Evolutionary conservation across 2,329 filamentous ascomycete species (phyloP).

Genomic region (Thielaviopsis ethacetica): DNA sequence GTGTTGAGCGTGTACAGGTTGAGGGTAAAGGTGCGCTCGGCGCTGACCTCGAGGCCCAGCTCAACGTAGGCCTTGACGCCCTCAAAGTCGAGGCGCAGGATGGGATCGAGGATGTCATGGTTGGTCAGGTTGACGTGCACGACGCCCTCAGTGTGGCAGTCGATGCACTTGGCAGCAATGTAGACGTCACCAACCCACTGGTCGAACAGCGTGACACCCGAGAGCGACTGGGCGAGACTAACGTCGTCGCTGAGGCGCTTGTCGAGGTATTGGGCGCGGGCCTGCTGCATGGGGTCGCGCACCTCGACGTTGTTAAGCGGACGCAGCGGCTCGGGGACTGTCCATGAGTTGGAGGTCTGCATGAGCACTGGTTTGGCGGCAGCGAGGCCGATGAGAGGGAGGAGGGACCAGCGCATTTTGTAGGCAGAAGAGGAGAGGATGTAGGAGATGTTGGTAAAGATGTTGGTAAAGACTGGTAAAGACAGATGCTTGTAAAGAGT

Average conservation of each 20-base stretch:
- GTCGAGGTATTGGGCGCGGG: slow-evolving; percentile 12
- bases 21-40: slow-evolving; percentile 31
- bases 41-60: slow-evolving; percentile 28
- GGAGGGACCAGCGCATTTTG: neutral
- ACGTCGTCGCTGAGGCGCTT: slow-evolving; percentile 14
- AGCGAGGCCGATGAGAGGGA: neutral
- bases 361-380: slow-evolving; percentile 2
- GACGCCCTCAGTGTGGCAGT: slow-evolving; percentile 34
- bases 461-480: neutral
- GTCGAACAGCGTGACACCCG: neutral
- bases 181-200: slow-evolving; percentile 7
- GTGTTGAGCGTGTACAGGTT: slow-evolving; percentile 31
- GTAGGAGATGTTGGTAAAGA: neutral
- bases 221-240: slow-evolving; percentile 1
- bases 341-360: slow-evolving; percentile 2
- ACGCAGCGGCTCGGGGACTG: slow-evolving; percentile 3
- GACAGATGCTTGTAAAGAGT: neutral
- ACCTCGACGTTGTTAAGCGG: slow-evolving; percentile 10
- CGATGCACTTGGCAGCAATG: slow-evolving; percentile 25
- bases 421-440: neutral
- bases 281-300: slow-evolving; percentile 9
- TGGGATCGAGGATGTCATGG: slow-evolving; percentile 23
- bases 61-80: slow-evolving; percentile 35
- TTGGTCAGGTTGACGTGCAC: slow-evolving; percentile 28
- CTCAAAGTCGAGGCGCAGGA: slow-evolving; percentile 29